Percentiles rank a stretch among this genome's conserved stretches.
phyloP scores from a whole-genome alignment of 208 protist species.

The Trypanosoma cruzi region DNA sequence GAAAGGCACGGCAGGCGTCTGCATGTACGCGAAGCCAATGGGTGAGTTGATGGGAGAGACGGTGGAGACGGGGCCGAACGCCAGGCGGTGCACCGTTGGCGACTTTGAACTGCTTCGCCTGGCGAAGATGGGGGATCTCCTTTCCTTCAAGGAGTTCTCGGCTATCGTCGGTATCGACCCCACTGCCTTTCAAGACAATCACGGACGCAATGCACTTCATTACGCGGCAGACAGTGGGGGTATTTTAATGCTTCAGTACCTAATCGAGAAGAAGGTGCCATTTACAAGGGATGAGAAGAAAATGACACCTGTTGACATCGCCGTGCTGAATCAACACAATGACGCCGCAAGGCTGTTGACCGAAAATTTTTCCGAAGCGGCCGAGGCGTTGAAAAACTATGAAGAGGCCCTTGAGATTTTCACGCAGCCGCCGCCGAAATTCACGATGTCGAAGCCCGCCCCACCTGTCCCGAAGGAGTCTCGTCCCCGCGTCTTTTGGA shows the following conservation, averaged over 20 bases:
- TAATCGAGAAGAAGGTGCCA: conserved; percentile 51
- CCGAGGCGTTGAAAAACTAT: conserved; percentile 32
- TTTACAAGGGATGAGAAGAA: conserved; percentile 63
- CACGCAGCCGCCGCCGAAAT: conserved; percentile 63
- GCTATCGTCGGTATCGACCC: conserved; percentile 33
- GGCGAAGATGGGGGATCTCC: conserved; percentile 79
- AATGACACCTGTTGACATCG: conserved; percentile 81
- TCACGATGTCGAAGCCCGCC: conserved; percentile 74
- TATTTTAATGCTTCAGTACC: conserved; percentile 41
- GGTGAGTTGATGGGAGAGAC: conserved; percentile 25
- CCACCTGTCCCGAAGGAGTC: conserved; percentile 24
- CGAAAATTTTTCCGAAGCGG: conserved; percentile 32
- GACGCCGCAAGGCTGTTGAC: conserved; percentile 30
- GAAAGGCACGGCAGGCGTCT: conserved; percentile 9
- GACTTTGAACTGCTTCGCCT: conserved; percentile 88
- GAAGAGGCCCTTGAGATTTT: conserved; percentile 51
- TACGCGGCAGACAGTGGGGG: conserved; percentile 81
- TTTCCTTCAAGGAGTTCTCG: conserved; percentile 62
- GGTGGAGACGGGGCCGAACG: conserved; percentile 42
- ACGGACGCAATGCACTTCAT: conserved; percentile 74
- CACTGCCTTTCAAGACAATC: conserved; percentile 69
- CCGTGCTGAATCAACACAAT: conserved; percentile 49
- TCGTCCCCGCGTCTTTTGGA: conserved; percentile 36
- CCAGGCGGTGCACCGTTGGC: conserved; percentile 40
- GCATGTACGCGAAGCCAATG: conserved; percentile 35